Evolutionary conservation across 2,329 filamentous ascomycete species (phyloP).

Genomic region (Colletotrichum aenigma): DNA sequence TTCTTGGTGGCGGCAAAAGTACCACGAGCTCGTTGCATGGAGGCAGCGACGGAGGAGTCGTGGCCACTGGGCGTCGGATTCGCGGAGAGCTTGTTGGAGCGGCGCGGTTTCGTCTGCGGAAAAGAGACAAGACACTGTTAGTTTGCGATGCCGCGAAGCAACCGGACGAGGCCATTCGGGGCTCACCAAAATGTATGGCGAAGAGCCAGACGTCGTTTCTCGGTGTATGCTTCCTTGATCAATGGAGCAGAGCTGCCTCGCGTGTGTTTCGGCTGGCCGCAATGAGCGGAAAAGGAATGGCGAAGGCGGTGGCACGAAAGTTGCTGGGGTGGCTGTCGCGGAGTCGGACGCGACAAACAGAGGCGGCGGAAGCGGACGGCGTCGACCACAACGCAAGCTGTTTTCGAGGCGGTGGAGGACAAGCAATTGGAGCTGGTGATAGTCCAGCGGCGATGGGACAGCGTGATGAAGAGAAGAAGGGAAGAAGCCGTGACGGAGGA

Average conservation of each 20-base stretch:
- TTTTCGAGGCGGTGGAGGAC: neutral
- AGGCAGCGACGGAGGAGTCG: neutral
- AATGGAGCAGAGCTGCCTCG: neutral
- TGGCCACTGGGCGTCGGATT: neutral
- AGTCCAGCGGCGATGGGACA: neutral
- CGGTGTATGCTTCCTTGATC: neutral
- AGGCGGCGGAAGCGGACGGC: neutral
- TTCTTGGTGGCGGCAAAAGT: neutral
- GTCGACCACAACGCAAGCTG: neutral
- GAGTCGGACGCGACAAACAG: neutral
- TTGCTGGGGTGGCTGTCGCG: neutral
- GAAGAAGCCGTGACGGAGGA: neutral
- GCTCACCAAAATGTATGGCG: neutral
- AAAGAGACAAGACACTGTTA: neutral
- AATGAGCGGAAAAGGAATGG: neutral
- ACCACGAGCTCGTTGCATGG: neutral
- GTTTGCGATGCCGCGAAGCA: neutral
- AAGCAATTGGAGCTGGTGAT: neutral
- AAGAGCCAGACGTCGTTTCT: neutral
- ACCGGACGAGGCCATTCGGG: neutral
- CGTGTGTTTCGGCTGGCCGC: neutral
- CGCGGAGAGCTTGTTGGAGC: neutral
- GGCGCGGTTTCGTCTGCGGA: neutral
- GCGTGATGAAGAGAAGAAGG: neutral
- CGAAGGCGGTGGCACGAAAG: slow-evolving; percentile 1